A percentile compares a stretch with the other conserved stretches of the same genome.
Evolutionary conservation across 1,284 basidiomycete species (phyloP).

Genomic region (Ustilago xerochloae): DNA sequence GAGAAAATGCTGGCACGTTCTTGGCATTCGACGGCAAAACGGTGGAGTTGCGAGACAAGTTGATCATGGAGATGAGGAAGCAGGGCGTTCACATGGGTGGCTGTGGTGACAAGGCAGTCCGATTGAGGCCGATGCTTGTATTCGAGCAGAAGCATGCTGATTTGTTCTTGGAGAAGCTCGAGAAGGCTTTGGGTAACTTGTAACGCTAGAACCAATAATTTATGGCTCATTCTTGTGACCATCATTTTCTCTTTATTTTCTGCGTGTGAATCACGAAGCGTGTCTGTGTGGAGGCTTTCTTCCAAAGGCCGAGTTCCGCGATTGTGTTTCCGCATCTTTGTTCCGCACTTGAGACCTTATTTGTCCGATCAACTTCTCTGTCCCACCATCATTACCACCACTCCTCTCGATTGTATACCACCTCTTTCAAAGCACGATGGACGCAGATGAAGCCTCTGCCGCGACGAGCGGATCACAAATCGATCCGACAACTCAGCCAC

Average conservation of each 20-base stretch:
- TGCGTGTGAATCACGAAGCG: not conserved
- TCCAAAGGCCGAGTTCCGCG: too few relatives aligned
- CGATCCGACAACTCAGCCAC: not conserved
- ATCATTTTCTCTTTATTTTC: not conserved
- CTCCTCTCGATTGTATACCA: too few relatives aligned
- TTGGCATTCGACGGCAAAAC: conserved; percentile 71
- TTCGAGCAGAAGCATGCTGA: conserved; percentile 71
- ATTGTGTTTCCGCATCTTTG: conserved; percentile 8
- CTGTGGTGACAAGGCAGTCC: conserved; percentile 69
- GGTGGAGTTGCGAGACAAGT: conserved; percentile 69
- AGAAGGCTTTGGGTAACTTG: conserved; percentile 46
- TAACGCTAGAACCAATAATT: not conserved
- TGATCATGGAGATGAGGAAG: conserved; percentile 70
- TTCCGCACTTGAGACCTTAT: conserved; percentile 5
- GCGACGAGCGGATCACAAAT: not conserved
- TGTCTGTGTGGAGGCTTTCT: conserved; percentile 22
- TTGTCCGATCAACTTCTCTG: not conserved
- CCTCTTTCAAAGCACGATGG: not conserved
- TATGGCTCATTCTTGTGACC: not conserved
- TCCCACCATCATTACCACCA: not conserved
- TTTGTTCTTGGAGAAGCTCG: conserved; percentile 68
- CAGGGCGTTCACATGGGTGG: conserved; percentile 71
- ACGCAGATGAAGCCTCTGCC: not conserved
- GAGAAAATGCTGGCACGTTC: conserved; percentile 72
- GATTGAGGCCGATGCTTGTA: conserved; percentile 72